Conservation (phyloP, 2,329 filamentous ascomycete genomes). For the Cladophialophora exuberans region DNA sequence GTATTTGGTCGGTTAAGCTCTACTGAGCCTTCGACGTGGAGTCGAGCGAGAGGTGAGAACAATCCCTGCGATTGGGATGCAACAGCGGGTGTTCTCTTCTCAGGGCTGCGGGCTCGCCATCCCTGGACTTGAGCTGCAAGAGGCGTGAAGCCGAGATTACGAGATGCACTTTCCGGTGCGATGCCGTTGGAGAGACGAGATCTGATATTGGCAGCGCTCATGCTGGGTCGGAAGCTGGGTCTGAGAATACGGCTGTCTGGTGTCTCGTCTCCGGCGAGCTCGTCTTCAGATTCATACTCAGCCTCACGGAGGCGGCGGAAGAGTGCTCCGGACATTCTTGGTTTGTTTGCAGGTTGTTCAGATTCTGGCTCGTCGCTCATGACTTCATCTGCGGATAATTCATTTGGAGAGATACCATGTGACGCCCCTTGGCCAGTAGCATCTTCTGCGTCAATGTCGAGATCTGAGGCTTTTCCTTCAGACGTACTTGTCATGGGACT, state of each 20-base stretch:
- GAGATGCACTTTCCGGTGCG: conserved; percentile 22
- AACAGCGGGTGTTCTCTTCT: conserved; percentile 34
- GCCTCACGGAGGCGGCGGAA: conserved; percentile 20
- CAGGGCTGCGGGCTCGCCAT: conserved; percentile 66
- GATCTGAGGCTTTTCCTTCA: too few relatives aligned
- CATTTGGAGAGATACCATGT: background rate
- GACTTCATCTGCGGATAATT: background rate
- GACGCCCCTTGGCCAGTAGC: background rate
- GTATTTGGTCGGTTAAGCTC: conserved; percentile 34
- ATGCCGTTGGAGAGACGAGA: conserved; percentile 29
- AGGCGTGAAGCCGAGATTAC: conserved; percentile 62
- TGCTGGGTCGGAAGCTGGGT: conserved; percentile 21
- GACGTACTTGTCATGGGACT: too few relatives aligned
- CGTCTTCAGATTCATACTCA: conserved; percentile 36
- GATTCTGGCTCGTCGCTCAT: background rate
- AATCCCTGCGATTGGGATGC: conserved; percentile 23
- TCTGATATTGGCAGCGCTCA: conserved; percentile 14
- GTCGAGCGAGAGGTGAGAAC: conserved; percentile 30
- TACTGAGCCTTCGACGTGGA: conserved; percentile 30
- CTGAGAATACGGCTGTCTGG: conserved; percentile 23
- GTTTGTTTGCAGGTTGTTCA: conserved; percentile 1
- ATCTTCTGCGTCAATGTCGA: conserved; percentile 31
- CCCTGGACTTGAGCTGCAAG: conserved; percentile 63
- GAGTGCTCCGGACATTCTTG: conserved; percentile 18
- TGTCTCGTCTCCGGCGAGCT: conserved; percentile 33